Evolutionary conservation across 352 stramenopile species (phyloP).

Genomic region (Globisporangium irregulare): DNA sequence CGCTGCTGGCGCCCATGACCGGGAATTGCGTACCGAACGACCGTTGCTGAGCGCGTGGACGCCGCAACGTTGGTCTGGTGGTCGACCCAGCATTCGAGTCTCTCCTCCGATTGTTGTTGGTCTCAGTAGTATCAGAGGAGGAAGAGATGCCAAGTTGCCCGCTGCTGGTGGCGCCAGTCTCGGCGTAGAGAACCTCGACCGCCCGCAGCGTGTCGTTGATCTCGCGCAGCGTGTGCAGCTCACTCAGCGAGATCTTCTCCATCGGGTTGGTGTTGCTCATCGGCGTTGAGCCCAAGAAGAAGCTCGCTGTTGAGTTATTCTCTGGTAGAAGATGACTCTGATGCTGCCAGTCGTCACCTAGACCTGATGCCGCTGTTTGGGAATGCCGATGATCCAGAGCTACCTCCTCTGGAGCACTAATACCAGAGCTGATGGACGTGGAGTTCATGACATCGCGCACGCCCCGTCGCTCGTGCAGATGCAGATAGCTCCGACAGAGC

Average conservation of each 20-base stretch:
- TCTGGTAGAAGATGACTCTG: background rate
- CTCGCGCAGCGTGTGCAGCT: constrained; percentile 35
- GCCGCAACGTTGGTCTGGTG: constrained; percentile 2
- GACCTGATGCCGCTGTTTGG: background rate
- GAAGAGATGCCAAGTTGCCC: background rate
- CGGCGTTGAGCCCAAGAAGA: background rate
- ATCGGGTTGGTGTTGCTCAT: constrained; percentile 20
- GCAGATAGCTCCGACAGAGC: constrained; percentile 43
- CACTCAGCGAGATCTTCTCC: constrained; percentile 31
- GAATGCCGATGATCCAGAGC: background rate
- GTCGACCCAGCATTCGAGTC: background rate
- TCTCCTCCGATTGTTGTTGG: background rate
- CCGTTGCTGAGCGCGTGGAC: constrained; percentile 3
- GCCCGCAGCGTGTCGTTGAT: constrained; percentile 33
- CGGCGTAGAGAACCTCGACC: constrained; percentile 39
- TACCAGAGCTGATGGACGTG: constrained; percentile 13
- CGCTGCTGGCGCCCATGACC: background rate
- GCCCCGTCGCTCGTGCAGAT: constrained; percentile 35
- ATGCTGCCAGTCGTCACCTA: constrained; percentile 5
- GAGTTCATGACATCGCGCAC: constrained; percentile 37
- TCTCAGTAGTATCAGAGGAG: background rate
- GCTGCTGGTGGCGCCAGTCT: constrained; percentile 19
- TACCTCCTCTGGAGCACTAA: background rate
- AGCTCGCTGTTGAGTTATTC: background rate
- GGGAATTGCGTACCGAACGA: constrained; percentile 34